Base-by-base conservation (phyloP, 345 rosid species). In the Citrus reticulata region DNA sequence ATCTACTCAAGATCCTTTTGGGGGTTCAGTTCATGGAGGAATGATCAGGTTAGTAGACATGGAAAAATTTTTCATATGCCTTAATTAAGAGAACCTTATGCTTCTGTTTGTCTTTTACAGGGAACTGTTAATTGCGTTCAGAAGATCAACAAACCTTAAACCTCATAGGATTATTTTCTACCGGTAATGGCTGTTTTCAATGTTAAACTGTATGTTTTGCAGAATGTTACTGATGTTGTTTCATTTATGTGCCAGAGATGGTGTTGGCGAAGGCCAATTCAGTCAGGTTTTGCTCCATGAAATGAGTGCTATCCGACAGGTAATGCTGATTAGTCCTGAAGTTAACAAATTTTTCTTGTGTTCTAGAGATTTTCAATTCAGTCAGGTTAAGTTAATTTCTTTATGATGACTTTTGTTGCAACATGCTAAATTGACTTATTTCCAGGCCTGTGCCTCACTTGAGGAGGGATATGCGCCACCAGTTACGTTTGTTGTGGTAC, bases 221-320 rank as follows among this genome's bases (percentile, higher is more conserved):
- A 2, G 25, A 37, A 4, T 16, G 19, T 60, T 40, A 58, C 73
- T 81, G 67, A 78, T 29, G 2, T 22, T 62, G 30, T 78, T 30
- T 68, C 8, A 19, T 55, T 65, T 29, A 32, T 60, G 6, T 77
- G 78, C 70, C 86, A 95, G 98, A 25, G 98, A 90, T 83, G 96
- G 98, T 57, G 99, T 95, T 0, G 88, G 98, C 27, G 98, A 92
- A 79, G 95, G 96, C 0, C 95, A 92, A 35, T 93, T 93, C 49
- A 84, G 39, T 65, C 91, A 92, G 58, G 97, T 93, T 55, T 68
- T 93, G 69, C 80, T 90, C 8, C 29, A 90, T 79, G 97, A 95
- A 83, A 68, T 95, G 83, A 80, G 62, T 81, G 92, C 92, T 0
- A 93, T 95, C 2, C 80, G 92, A 7, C 83, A 80, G 90, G 94